A percentile compares a stretch with the other conserved stretches of the same genome.
Conservation (phyloP, 2,329 filamentous ascomycete species). For the Fusarium globosum region DNA sequence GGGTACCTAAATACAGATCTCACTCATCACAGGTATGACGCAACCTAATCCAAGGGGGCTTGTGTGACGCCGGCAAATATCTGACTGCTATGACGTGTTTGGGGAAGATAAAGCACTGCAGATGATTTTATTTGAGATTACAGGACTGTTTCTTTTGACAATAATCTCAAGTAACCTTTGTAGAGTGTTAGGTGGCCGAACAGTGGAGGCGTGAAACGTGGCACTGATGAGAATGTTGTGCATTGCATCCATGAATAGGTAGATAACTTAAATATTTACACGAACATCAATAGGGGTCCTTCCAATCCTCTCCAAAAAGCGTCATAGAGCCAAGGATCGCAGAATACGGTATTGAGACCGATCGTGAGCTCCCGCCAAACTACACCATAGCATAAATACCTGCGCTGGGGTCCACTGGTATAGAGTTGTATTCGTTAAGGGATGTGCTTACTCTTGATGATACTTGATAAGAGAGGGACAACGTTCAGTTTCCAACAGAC, state of each 20-base stretch:
- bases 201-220: background rate
- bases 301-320: background rate
- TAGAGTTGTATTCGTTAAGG: background rate
- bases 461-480: background rate
- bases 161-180: background rate
- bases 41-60: constrained; percentile 12
- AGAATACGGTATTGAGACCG: background rate
- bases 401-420: too few species aligned
- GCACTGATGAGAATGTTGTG: background rate
- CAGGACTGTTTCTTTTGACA: background rate
- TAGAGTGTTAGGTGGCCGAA: background rate
- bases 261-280: background rate
- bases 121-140: background rate
- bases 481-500: too few species aligned
- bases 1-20: constrained; percentile 22
- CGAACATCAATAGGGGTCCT: background rate
- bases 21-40: constrained; percentile 29
- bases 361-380: too few species aligned
- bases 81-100: constrained; percentile 25
- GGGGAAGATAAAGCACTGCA: background rate
- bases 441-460: background rate
- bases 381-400: background rate
- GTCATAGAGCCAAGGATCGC: background rate
- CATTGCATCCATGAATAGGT: background rate
- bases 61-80: constrained; percentile 12